Conservation (phyloP, 495 filamentous ascomycete genomes). For the Platismatia glauca region DNA sequence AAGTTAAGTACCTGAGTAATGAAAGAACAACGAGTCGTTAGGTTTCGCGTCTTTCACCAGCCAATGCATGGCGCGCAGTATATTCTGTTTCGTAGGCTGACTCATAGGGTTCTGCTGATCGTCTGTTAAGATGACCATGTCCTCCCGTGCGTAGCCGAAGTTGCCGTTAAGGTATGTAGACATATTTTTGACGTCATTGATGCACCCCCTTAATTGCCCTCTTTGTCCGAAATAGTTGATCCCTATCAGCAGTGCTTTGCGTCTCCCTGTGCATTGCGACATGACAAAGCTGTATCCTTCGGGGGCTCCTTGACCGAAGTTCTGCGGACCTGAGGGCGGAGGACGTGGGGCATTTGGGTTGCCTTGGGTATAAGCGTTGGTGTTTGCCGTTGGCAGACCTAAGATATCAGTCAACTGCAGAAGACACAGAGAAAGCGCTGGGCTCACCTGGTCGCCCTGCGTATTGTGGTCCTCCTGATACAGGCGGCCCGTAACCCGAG, state of each 20-base stretch:
- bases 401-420: not conserved
- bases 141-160: conserved; percentile 89
- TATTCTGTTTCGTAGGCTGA: conserved; percentile 93
- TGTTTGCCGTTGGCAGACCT: conserved; percentile 26
- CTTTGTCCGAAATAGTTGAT: conserved; percentile 97
- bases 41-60: conserved; percentile 88
- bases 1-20: conserved; percentile 76
- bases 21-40: conserved; percentile 96
- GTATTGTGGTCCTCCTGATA: conserved; percentile 33
- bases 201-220: conserved; percentile 87
- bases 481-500: conserved; percentile 24
- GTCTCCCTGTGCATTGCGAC: conserved; percentile 79
- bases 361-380: conserved; percentile 32
- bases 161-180: conserved; percentile 80
- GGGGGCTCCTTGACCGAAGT: conserved; percentile 73
- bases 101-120: conserved; percentile 97
- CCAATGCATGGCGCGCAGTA: conserved; percentile 97
- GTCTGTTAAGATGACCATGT: conserved; percentile 97
- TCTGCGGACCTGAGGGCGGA: conserved; percentile 37
- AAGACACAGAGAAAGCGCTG: not conserved
- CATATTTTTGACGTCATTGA: conserved; percentile 99
- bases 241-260: conserved; percentile 90
- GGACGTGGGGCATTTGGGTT: conserved; percentile 32
- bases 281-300: conserved; percentile 78
- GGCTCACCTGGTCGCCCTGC: conserved; percentile 33